Conservation (phyloP, 2,329 filamentous ascomycete genomes). For the Ceratocystis harringtonii region DNA sequence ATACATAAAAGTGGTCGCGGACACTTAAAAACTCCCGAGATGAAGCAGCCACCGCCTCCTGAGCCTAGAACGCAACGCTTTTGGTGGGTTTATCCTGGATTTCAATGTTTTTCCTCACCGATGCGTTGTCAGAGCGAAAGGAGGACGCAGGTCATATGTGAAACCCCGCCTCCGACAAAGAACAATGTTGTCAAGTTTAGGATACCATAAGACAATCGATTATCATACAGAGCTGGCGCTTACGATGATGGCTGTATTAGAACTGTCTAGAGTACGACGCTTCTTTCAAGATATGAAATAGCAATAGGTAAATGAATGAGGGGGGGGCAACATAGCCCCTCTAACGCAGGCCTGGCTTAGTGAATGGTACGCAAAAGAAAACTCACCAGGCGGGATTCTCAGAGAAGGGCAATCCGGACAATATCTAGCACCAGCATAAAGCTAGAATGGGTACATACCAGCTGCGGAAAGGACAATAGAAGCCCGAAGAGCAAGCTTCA, state of each 20-base stretch:
- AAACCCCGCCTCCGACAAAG: too few species aligned
- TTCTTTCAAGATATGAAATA: background rate
- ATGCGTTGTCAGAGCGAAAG: background rate
- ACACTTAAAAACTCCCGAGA: background rate
- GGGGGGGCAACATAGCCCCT: background rate
- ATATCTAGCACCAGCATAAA: too few species aligned
- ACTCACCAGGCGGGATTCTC: background rate
- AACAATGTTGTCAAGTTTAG: too few species aligned
- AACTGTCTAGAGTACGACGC: background rate
- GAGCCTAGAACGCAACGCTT: background rate
- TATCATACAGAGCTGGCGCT: background rate
- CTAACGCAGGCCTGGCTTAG: background rate
- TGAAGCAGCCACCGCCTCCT: background rate
- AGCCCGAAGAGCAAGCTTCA: background rate
- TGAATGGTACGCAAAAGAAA: background rate
- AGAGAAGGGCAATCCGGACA: background rate
- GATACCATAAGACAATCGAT: background rate
- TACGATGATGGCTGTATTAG: too few species aligned
- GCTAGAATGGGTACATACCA: background rate
- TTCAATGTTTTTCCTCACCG: background rate
- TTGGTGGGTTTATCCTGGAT: background rate
- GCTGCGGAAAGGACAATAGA: background rate
- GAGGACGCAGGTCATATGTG: too few species aligned
- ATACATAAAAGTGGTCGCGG: background rate
- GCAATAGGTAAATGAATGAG: background rate